phyloP scores from a whole-genome alignment of 2,329 filamentous ascomycete genomes.

The Zymoseptoria crescenta region DNA sequence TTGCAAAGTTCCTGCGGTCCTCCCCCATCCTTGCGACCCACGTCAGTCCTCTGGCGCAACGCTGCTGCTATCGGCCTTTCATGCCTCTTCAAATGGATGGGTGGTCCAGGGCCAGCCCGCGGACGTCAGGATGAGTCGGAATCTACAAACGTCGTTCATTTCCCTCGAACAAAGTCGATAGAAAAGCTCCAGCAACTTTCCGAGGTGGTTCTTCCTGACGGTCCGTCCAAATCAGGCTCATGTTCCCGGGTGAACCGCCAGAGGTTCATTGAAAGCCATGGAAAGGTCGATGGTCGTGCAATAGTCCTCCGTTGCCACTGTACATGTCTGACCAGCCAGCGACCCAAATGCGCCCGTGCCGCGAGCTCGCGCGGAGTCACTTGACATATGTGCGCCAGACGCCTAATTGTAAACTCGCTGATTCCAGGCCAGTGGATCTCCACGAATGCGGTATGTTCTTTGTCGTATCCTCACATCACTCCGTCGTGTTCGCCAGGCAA shows the following conservation, averaged over 20 bases:
- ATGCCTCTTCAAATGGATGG: too few relatives aligned
- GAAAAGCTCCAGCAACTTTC: too few relatives aligned
- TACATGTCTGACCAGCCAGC: background rate
- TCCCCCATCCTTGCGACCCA: too few relatives aligned
- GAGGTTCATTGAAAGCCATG: background rate
- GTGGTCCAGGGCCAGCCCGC: too few relatives aligned
- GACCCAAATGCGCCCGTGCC: background rate
- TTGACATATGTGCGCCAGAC: background rate
- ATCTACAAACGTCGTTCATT: too few relatives aligned
- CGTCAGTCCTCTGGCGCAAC: too few relatives aligned
- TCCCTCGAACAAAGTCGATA: too few relatives aligned
- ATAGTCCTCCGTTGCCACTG: background rate
- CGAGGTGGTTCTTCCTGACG: too few relatives aligned
- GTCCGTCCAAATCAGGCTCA: background rate
- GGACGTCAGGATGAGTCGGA: too few relatives aligned
- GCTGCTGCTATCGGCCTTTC: too few relatives aligned
- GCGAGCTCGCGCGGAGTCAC: background rate
- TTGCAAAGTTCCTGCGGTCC: too few relatives aligned
- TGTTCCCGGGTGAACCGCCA: background rate
- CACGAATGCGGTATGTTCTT: background rate
- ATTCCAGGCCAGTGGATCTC: background rate
- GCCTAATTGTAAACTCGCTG: background rate
- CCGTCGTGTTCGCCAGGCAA: slow-evolving; percentile 87
- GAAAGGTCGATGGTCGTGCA: background rate
- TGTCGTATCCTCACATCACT: slow-evolving; percentile 46